Evolutionary conservation across 768 basidiomycete genomes (phyloP).

Genomic region (Auriscalpium orientale): DNA sequence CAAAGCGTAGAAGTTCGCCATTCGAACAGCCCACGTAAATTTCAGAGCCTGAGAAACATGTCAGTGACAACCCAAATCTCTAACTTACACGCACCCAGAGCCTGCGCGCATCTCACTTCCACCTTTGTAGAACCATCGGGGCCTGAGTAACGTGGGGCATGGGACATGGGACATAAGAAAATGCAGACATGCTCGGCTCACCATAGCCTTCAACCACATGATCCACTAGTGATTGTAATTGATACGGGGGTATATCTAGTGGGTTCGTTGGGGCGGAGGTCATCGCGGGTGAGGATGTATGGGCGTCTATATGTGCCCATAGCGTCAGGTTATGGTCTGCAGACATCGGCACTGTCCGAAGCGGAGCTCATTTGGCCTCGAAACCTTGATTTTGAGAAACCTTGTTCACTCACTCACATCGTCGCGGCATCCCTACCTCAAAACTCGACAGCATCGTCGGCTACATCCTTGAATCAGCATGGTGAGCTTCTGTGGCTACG

Average conservation of each 20-base stretch:
- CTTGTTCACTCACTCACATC: constrained; percentile 21
- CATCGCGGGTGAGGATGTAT: constrained; percentile 20
- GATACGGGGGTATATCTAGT: constrained; percentile 55
- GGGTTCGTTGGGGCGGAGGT: constrained; percentile 32
- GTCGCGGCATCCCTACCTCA: constrained; percentile 18
- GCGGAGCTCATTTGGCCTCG: constrained; percentile 4
- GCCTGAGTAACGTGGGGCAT: constrained; percentile 6
- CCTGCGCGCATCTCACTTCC: constrained; percentile 22
- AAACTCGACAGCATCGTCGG: constrained; percentile 20
- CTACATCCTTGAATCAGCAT: constrained; percentile 20
- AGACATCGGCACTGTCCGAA: constrained; percentile 16
- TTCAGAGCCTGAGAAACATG: constrained; percentile 46
- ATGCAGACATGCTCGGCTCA: background rate
- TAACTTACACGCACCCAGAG: constrained; percentile 16
- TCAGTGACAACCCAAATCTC: constrained; percentile 19
- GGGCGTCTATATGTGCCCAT: too few species aligned
- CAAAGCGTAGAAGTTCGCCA: constrained; percentile 76
- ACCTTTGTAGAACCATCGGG: constrained; percentile 5
- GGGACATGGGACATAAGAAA: too few species aligned
- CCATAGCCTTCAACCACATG: constrained; percentile 21
- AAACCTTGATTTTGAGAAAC: constrained; percentile 16
- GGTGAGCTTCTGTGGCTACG: constrained; percentile 13
- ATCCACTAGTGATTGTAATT: constrained; percentile 41
- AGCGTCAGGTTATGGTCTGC: too few species aligned
- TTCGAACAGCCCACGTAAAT: constrained; percentile 83